Base-by-base conservation (phyloP, 2,329 filamentous ascomycete species). In the Emmonsia crescens region DNA sequence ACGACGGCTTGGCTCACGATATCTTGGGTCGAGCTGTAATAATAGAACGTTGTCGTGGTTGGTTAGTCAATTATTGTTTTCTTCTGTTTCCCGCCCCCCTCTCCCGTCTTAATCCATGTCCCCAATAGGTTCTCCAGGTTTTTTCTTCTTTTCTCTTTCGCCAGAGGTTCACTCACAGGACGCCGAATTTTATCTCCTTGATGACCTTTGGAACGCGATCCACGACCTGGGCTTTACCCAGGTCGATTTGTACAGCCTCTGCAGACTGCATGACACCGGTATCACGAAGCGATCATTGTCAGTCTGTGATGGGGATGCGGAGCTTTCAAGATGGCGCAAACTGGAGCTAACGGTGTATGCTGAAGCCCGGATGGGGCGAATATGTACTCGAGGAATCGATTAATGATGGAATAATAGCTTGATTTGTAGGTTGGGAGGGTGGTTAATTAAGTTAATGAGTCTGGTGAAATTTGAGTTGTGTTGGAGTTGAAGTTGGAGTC, bases 1-100 rank as follows among this genome's bases (percentile, higher is more conserved):
- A 97, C 83, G 62, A 96, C 91, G 65, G 89, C 91, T 76, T 99
- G 94, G 72, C 93, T 95, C 68, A 96, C 89, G 67, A 97, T 96
- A 71, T 97, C 91, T 73, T 96, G 89, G 69, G 89, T 91, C 31
- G 92, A 96, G 71, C 89, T 91, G 66, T 21, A 59, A 38, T 12
- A 61, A 38, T 31, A n/a, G 21, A 6, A 33, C 44, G 21, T 65
- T 57, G 24, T 58, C 14, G 44, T 62, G 38, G 59, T 61, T 62
- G 38, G 59, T 61, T 29, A 36, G 27, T 49, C 36, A 31, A 38
- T 3, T 57, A 8, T 31, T 44, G n/a, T n/a, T 51, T 24, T 38
- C 29, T 33, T 33, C 16, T n/a, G 6, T 12, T 24, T 21, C n/a
- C 6, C 19, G 6, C 51, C 19, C 42, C 19, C 19, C 42, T 46